These are phyloP conservation scores for Monosporascus sp. DNA, from an alignment of 2,329 filamentous ascomycete genomes.

Conservation along the genomic window DNA sequence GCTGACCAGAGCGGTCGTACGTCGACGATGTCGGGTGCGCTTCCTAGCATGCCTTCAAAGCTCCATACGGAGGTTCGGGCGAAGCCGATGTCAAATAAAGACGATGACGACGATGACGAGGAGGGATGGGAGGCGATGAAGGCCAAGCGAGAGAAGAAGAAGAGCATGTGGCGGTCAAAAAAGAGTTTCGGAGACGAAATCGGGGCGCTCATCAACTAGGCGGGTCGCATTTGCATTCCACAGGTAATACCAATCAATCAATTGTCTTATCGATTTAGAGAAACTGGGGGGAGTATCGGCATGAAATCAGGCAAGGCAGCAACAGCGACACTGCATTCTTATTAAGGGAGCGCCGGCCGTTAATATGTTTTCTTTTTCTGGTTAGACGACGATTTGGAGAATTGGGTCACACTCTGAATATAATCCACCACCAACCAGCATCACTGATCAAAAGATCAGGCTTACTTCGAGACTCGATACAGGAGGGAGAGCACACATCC, in stretches of 20 bases:
- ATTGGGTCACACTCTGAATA: no score
- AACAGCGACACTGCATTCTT: background rate
- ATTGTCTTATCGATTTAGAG: background rate
- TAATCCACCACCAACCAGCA: no score
- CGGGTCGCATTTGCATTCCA: background rate
- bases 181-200: conserved; percentile 48
- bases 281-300: background rate
- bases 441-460: no score
- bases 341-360: background rate
- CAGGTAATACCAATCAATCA: background rate
- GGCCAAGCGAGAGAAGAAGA: conserved; percentile 64
- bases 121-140: conserved; percentile 68
- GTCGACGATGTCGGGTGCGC: conserved; percentile 39
- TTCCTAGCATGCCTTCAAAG: conserved; percentile 34
- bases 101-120: conserved; percentile 58
- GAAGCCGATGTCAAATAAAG: conserved; percentile 38
- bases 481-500: background rate
- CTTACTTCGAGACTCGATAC: background rate
- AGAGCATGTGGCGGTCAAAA: conserved; percentile 60
- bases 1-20: conserved; percentile 31
- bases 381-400: background rate
- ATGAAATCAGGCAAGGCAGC: background rate
- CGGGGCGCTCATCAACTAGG: conserved; percentile 41
- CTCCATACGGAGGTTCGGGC: conserved; percentile 34
- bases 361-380: background rate